Evolutionary conservation across 108 stramenopile genomes (phyloP).

Genomic region (Schizochytrium sp.): DNA sequence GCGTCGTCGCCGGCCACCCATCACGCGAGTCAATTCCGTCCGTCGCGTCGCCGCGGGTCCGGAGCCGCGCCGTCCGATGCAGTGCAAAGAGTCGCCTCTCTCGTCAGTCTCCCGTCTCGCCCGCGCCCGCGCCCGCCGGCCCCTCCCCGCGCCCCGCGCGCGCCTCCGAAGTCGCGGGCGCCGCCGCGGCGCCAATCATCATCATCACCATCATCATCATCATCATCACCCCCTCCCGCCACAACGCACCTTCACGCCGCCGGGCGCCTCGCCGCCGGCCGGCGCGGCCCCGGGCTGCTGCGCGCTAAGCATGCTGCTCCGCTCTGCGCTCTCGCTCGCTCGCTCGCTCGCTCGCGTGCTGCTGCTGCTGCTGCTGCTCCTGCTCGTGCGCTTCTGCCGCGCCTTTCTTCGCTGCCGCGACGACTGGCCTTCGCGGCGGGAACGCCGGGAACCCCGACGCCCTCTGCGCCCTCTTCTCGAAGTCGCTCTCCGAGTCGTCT

Average conservation of each 20-base stretch:
- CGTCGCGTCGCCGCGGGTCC: too few relatives aligned
- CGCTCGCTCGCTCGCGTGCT: too few relatives aligned
- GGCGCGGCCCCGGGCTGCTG: not conserved
- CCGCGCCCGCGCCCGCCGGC: too few relatives aligned
- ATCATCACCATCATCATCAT: not conserved
- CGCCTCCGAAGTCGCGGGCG: not conserved
- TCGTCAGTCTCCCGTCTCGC: too few relatives aligned
- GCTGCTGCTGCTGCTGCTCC: not conserved
- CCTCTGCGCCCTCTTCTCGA: too few relatives aligned
- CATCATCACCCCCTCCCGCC: not conserved
- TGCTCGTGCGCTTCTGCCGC: not conserved
- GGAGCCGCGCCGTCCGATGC: too few relatives aligned
- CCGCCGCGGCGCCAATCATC: not conserved
- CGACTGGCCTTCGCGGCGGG: too few relatives aligned
- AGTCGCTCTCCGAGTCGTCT: too few relatives aligned
- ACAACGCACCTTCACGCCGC: not conserved
- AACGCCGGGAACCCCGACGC: too few relatives aligned
- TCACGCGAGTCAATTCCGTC: not conserved
- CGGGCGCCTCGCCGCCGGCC: not conserved
- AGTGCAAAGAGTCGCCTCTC: too few relatives aligned
- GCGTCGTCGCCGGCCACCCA: not conserved
- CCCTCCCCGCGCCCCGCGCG: too few relatives aligned
- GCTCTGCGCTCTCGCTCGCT: not conserved
- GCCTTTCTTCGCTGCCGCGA: not conserved
- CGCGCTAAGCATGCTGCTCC: not conserved